Evolutionary conservation across 2,329 filamentous ascomycete genomes (phyloP), one percentile per base, ranked within the genome.

Genomic region (Endocalyx cinctus): DNA sequence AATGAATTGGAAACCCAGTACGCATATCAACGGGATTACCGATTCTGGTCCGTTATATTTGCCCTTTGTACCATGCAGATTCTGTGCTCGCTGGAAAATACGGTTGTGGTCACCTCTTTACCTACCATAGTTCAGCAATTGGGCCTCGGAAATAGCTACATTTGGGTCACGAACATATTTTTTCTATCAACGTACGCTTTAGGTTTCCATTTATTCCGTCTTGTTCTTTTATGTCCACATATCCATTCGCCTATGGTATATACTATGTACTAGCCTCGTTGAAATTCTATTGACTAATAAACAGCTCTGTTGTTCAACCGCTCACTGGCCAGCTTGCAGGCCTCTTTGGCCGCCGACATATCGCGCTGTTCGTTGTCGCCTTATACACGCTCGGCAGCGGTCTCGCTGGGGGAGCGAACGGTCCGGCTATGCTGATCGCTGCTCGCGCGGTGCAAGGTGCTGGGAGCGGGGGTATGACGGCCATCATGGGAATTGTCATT

Each of bases 361-460:
- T 34, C n/a, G 25, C 31, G 6, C 25, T 34, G 14, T 15, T 18
- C 17, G 31, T 28, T 17, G 31, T 34, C 16, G 23, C 25, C 17
- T 14, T 34, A 10, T 34, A 27, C 17, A 28, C 25, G 13, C 23
- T 34, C 10, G 31, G 31, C 6, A 27, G 25, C 25, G 31, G 25
- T 12, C 15, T 34, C 25, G 23, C 31, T 6, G 25, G 25, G n/a
- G 25, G 25, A 5, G 31, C 31, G 15, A 17, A 10, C 17, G 25
- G 31, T 12, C 12, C 25, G 15, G 25, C 42, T 0, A 66, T 68
- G 47, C 56, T 83, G 3, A 74, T 82, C 11, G 64, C 60, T 4
- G 66, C 60, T 5, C 55, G 64, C 2, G 52, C 39, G 0, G 43
- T 81, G 2, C 74, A 80, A 35, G 77, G 77, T 0, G 31, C 59